phyloP scores from a whole-genome alignment of 176 grass and related monocot genomes.

The Echinochloa phyllopogon region DNA sequence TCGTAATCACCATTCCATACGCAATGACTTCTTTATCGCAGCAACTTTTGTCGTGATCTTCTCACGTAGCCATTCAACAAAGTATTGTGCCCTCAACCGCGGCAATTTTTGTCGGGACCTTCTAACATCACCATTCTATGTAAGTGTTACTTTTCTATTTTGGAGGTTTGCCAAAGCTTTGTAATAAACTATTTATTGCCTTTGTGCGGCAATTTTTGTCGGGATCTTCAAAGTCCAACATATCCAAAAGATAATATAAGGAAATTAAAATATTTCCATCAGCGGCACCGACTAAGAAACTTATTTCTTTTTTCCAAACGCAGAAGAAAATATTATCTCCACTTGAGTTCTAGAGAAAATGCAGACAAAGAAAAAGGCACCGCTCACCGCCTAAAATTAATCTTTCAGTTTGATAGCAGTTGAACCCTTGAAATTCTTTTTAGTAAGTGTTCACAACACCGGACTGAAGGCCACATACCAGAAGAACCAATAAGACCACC shows the following conservation, averaged over 20 bases:
- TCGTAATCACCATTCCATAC: not conserved
- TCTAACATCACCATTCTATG: conserved; percentile 18
- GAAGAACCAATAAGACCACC: conserved; percentile 7
- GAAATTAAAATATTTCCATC: not conserved
- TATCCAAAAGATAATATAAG: not conserved
- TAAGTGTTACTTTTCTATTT: not conserved
- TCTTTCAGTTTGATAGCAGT: not conserved
- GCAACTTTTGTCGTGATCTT: conserved; percentile 26
- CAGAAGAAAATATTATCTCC: not conserved
- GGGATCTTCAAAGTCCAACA: conserved; percentile 2
- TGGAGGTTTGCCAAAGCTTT: not conserved
- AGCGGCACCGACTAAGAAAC: not conserved
- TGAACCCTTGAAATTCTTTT: conserved; percentile 8
- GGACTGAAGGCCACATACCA: not conserved
- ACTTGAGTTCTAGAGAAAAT: not conserved
- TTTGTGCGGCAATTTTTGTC: not conserved
- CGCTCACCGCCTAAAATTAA: not conserved
- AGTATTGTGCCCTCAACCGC: not conserved
- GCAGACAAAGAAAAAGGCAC: not conserved
- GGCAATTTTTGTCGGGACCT: conserved; percentile 18
- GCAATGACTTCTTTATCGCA: not conserved
- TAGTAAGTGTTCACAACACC: not conserved
- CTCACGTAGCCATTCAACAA: conserved; percentile 6
- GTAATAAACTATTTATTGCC: not conserved
- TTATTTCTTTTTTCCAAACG: not conserved